Evolutionary conservation across 495 filamentous ascomycete genomes (phyloP).

Genomic region (Penicillium nucicola): DNA sequence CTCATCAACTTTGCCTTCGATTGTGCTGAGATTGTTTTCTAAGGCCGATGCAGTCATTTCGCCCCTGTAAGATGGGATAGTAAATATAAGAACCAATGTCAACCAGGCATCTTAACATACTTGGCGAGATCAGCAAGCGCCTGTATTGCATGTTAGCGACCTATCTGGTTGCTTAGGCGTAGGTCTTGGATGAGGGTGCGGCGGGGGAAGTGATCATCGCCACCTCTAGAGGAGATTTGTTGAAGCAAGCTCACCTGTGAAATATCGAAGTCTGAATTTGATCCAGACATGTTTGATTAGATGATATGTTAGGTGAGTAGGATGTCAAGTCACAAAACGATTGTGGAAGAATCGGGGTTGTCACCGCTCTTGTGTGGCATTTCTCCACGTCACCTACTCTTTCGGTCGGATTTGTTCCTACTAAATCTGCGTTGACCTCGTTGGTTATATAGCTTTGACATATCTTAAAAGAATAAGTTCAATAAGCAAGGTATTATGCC

Average conservation of each 20-base stretch:
- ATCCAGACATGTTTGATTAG: not conserved
- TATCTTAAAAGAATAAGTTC: no score
- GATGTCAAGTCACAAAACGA: no score
- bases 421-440: no score
- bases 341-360: no score
- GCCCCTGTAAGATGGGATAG: constrained; percentile 35
- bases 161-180: not conserved
- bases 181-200: not conserved
- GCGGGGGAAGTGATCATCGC: not conserved
- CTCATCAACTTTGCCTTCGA: constrained; percentile 58
- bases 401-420: no score
- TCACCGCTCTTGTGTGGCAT: no score
- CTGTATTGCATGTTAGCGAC: constrained; percentile 11
- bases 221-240: not conserved
- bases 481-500: no score
- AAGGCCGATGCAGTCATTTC: constrained; percentile 55
- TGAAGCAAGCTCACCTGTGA: not conserved
- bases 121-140: constrained; percentile 37
- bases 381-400: no score
- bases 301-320: not conserved
- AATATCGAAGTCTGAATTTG: not conserved
- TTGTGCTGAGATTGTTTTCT: constrained; percentile 48
- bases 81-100: not conserved
- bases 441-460: no score
- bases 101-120: constrained; percentile 13